phyloP scores from a whole-genome alignment of 495 filamentous ascomycete genomes.

The Neurospora sp. region DNA sequence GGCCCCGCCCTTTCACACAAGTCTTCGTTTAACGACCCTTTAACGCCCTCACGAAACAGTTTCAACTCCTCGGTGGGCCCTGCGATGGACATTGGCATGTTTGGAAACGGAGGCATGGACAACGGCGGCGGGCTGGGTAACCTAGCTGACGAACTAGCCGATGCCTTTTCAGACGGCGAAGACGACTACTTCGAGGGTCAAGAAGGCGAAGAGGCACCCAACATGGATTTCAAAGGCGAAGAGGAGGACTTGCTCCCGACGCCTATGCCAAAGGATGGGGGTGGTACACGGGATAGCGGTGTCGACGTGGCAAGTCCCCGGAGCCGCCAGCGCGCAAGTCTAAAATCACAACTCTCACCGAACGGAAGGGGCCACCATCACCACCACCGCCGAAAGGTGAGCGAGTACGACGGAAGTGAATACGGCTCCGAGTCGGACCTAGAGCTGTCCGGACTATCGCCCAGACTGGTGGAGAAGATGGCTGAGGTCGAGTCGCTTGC shows the following conservation, averaged over 20 bases:
- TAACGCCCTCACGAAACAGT: slow-evolving; percentile 45
- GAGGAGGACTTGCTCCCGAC: slow-evolving; percentile 3
- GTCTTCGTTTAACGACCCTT: slow-evolving; percentile 48
- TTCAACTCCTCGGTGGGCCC: slow-evolving; percentile 32
- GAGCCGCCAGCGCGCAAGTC: slow-evolving; percentile 17
- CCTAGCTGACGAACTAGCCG: slow-evolving; percentile 70
- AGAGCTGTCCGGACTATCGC: slow-evolving; percentile 58
- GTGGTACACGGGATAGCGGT: slow-evolving; percentile 30
- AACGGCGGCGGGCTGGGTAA: slow-evolving; percentile 61
- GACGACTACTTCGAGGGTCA: slow-evolving; percentile 48
- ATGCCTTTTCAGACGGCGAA: slow-evolving; percentile 45
- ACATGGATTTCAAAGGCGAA: slow-evolving; percentile 18
- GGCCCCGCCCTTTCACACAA: slow-evolving; percentile 41
- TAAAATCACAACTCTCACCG: slow-evolving; percentile 27
- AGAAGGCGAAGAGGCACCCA: slow-evolving; percentile 23
- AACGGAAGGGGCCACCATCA: slow-evolving; percentile 19
- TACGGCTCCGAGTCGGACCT: slow-evolving; percentile 66
- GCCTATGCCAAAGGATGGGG: slow-evolving; percentile 2
- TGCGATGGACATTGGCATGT: slow-evolving; percentile 38
- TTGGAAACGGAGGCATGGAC: slow-evolving; percentile 31
- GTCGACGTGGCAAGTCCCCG: slow-evolving; percentile 36
- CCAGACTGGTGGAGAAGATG: slow-evolving; percentile 63
- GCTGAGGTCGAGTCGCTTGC: slow-evolving; percentile 68
- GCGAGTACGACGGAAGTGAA: slow-evolving; percentile 51
- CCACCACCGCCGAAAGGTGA: slow-evolving; percentile 32